Percentiles rank a stretch among this genome's conserved stretches.
These are phyloP conservation scores for Penicillium canariense DNA, from an alignment of 495 filamentous ascomycete species.

Conservation along the genomic window DNA sequence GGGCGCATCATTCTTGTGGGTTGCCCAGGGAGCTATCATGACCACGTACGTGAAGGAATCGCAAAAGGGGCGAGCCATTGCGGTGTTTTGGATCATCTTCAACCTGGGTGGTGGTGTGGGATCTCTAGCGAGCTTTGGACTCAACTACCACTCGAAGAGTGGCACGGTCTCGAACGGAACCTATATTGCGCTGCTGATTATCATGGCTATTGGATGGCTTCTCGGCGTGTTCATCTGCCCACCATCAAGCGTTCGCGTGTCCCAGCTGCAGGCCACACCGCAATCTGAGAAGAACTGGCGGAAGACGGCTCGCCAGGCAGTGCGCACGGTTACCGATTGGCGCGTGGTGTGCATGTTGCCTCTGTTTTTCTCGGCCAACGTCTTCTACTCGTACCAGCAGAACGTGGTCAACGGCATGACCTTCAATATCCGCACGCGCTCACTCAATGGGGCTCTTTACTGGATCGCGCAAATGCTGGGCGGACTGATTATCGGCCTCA, in stretches of 20 bases:
- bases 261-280: slow-evolving; percentile 20
- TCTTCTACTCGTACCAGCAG: slow-evolving; percentile 75
- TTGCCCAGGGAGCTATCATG: slow-evolving; percentile 57
- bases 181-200: slow-evolving; percentile 49
- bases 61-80: slow-evolving; percentile 51
- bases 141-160: slow-evolving; percentile 45
- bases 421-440: slow-evolving; percentile 49
- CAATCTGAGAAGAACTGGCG: slow-evolving; percentile 32
- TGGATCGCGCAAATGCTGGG: slow-evolving; percentile 56
- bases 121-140: slow-evolving; percentile 47
- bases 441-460: slow-evolving; percentile 52
- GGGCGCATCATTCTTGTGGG: slow-evolving; percentile 52
- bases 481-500: slow-evolving; percentile 47
- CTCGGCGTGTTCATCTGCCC: slow-evolving; percentile 53
- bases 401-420: slow-evolving; percentile 51
- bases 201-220: slow-evolving; percentile 47
- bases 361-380: slow-evolving; percentile 64
- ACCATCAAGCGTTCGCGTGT: slow-evolving; percentile 48
- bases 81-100: slow-evolving; percentile 55
- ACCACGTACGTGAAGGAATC: slow-evolving; percentile 50
- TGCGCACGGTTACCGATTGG: slow-evolving; percentile 39
- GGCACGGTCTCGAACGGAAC: slow-evolving; percentile 47
- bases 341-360: slow-evolving; percentile 49
- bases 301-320: slow-evolving; percentile 54
- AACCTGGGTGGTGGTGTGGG: slow-evolving; percentile 52